Conservation (phyloP, 306 rosid species). For the Vicia faba region DNA sequence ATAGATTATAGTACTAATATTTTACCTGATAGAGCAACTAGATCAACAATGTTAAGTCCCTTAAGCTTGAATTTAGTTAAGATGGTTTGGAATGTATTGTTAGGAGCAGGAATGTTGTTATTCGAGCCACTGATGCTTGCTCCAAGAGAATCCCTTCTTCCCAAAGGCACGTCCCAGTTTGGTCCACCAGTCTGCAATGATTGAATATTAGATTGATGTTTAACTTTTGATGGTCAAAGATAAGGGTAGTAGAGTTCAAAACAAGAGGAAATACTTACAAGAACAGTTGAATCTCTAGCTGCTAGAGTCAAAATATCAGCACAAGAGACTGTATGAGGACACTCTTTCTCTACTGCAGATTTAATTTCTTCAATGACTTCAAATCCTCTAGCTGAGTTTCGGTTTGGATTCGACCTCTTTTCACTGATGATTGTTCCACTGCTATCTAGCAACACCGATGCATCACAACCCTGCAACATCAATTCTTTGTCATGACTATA, state of each 20-base stretch:
- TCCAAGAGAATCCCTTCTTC: slow-evolving; percentile 78
- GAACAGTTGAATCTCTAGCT: slow-evolving; percentile 89
- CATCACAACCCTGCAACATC: slow-evolving; percentile 88
- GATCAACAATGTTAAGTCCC: slow-evolving; percentile 79
- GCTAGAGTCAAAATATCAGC: slow-evolving; percentile 85
- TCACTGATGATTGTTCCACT: slow-evolving; percentile 67
- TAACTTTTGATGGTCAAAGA: neutral
- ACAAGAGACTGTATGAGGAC: slow-evolving; percentile 84
- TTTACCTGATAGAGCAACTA: slow-evolving; percentile 87
- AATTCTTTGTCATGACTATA: slow-evolving; percentile 14
- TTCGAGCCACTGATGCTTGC: slow-evolving; percentile 96
- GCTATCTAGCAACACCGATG: slow-evolving; percentile 75
- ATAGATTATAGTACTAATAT: slow-evolving; percentile 11
- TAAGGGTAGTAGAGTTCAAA: slow-evolving; percentile 21
- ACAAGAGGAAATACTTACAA: slow-evolving; percentile 44
- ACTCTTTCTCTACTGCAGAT: slow-evolving; percentile 80
- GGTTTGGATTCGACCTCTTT: slow-evolving; percentile 80
- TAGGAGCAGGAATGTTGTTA: slow-evolving; percentile 93
- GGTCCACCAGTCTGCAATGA: slow-evolving; percentile 80
- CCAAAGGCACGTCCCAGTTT: slow-evolving; percentile 78
- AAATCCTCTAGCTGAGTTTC: slow-evolving; percentile 76
- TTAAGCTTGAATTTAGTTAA: slow-evolving; percentile 81
- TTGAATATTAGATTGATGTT: slow-evolving; percentile 21
- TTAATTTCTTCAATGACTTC: slow-evolving; percentile 86
- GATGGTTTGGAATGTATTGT: slow-evolving; percentile 87